phyloP scores from a whole-genome alignment of 2,329 filamentous ascomycete genomes.

The Alternaria arborescens region DNA sequence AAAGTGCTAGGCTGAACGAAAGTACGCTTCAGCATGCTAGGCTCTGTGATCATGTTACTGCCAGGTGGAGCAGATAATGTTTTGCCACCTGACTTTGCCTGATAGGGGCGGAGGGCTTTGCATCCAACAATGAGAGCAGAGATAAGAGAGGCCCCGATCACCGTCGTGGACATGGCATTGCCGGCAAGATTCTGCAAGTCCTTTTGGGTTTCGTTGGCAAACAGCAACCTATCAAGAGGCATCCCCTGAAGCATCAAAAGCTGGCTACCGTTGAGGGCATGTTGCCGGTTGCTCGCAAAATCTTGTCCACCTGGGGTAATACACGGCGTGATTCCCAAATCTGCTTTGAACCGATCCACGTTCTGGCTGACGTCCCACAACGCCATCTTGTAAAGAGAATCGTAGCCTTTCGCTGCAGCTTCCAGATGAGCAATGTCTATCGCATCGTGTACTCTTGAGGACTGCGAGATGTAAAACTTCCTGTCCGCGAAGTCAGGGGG shows the following conservation, averaged over 20 bases:
- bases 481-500: slow-evolving; percentile 66
- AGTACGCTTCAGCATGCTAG: neutral
- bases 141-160: slow-evolving; percentile 71
- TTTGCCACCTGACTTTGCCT: neutral
- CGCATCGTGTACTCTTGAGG: slow-evolving; percentile 70
- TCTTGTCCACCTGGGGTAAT: slow-evolving; percentile 72
- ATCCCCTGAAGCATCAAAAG: slow-evolving; percentile 73
- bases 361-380: slow-evolving; percentile 75
- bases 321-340: slow-evolving; percentile 69
- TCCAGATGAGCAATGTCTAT: slow-evolving; percentile 70
- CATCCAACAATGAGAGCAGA: slow-evolving; percentile 61
- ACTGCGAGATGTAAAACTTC: slow-evolving; percentile 60
- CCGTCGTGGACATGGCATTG: slow-evolving; percentile 81
- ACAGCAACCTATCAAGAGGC: slow-evolving; percentile 67
- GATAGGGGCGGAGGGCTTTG: slow-evolving; percentile 13
- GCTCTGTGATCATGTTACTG: neutral
- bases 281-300: slow-evolving; percentile 68
- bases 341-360: slow-evolving; percentile 66
- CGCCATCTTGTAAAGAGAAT: slow-evolving; percentile 65
- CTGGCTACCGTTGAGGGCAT: slow-evolving; percentile 70
- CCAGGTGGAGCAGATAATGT: neutral
- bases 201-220: slow-evolving; percentile 66
- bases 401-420: slow-evolving; percentile 59
- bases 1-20: neutral
- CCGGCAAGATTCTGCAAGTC: slow-evolving; percentile 76